phyloP scores from a whole-genome alignment of 176 grass and related monocot species.

The Aegilops longissima region DNA sequence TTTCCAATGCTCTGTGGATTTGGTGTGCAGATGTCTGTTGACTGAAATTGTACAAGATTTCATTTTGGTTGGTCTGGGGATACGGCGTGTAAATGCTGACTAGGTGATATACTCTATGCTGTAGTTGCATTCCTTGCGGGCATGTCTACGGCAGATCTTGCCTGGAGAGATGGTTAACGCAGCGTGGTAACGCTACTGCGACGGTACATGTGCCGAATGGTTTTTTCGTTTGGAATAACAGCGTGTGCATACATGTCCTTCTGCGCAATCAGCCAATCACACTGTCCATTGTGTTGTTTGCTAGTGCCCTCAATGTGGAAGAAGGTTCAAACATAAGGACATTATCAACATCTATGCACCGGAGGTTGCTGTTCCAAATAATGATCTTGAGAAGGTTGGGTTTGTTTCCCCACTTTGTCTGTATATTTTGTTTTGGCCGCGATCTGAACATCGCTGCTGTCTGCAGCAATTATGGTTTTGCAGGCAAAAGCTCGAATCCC shows the following conservation, averaged over 20 bases:
- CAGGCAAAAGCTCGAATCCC: conserved; percentile 41
- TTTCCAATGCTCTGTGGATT: background rate
- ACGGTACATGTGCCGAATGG: conserved; percentile 34
- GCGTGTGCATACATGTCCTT: background rate
- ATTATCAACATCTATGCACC: conserved; percentile 90
- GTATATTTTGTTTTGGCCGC: background rate
- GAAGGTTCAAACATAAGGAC: conserved; percentile 61
- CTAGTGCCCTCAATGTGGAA: conserved; percentile 85
- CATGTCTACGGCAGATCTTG: conserved; percentile 92
- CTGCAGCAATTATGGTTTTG: conserved; percentile 68
- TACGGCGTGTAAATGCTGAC: background rate
- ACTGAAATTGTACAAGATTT: background rate
- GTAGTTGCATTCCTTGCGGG: conserved; percentile 90
- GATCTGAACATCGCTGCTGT: conserved; percentile 16
- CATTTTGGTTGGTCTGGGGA: background rate
- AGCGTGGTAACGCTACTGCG: conserved; percentile 35
- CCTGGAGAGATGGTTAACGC: conserved; percentile 66
- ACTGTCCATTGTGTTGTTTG: background rate
- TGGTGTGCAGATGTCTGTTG: background rate
- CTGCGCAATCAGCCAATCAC: background rate
- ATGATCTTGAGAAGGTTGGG: conserved; percentile 72
- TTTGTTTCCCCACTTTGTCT: background rate
- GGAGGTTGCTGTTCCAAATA: conserved; percentile 62
- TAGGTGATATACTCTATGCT: conserved; percentile 18
- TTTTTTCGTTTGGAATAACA: background rate